Evolutionary conservation across 2,329 filamentous ascomycete species (phyloP).

Genomic region (Claviceps capensis): DNA sequence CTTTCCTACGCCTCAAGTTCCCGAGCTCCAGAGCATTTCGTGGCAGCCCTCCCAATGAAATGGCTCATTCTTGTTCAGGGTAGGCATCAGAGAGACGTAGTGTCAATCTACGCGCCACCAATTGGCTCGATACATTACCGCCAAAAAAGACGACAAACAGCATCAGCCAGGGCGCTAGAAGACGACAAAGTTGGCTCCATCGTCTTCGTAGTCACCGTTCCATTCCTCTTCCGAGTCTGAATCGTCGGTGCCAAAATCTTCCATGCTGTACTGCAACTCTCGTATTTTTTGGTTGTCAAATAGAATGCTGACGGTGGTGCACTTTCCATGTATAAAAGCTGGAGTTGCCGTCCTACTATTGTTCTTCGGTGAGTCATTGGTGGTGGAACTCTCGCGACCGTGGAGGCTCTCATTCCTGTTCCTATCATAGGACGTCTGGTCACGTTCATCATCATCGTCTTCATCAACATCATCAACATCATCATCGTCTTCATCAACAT

Average conservation of each 20-base stretch:
- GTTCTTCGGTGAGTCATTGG: not conserved
- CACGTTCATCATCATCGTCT: not conserved
- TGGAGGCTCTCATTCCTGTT: constrained; percentile 6
- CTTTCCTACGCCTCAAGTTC: too few relatives aligned
- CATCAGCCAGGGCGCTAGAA: constrained; percentile 9
- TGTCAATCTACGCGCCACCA: not conserved
- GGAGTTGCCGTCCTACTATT: not conserved
- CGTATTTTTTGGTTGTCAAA: constrained; percentile 65
- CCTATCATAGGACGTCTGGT: not conserved
- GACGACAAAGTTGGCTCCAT: constrained; percentile 26
- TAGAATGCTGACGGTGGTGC: constrained; percentile 53
- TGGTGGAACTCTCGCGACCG: not conserved
- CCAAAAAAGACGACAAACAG: constrained; percentile 1
- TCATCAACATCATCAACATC: not conserved
- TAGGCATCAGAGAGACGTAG: not conserved
- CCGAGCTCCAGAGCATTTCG: too few relatives aligned
- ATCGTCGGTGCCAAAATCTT: constrained; percentile 51
- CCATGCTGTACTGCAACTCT: constrained; percentile 55
- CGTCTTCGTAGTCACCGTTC: constrained; percentile 42
- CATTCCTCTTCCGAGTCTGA: constrained; percentile 43
- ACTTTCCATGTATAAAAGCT: constrained; percentile 50
- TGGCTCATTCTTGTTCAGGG: not conserved
- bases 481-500: not conserved
- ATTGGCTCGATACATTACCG: not conserved
- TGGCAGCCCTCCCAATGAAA: not conserved